These are phyloP conservation scores for Crassisporium funariophilum DNA, from an alignment of 768 basidiomycete species.

Conservation along the genomic window DNA sequence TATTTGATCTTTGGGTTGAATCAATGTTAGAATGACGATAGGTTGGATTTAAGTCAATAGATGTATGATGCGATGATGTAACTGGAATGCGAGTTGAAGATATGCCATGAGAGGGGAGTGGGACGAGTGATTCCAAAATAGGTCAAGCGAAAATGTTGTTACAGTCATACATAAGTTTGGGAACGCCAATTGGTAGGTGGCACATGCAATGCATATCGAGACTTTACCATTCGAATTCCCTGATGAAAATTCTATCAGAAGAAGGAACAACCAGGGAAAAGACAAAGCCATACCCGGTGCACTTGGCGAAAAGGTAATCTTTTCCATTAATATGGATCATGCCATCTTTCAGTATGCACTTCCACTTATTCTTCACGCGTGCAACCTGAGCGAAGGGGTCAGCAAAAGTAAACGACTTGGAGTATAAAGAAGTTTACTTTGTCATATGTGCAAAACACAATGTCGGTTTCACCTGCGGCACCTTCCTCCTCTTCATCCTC, in stretches of 20 bases:
- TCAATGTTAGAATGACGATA: constrained; percentile 4
- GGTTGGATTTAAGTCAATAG: constrained; percentile 2
- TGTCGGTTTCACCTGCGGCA: constrained; percentile 76
- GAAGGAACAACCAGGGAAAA: neutral
- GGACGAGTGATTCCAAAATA: neutral
- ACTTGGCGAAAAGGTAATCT: constrained; percentile 97
- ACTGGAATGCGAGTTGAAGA: neutral
- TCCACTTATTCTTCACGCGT: constrained; percentile 99
- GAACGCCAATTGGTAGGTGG: neutral
- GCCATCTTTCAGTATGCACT: constrained; percentile 95
- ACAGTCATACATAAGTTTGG: constrained; percentile 4
- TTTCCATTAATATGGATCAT: constrained; percentile 97
- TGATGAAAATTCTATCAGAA: constrained; percentile 15
- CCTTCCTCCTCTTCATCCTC: constrained; percentile 85
- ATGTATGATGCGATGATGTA: constrained; percentile 6
- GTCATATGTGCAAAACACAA: constrained; percentile 98
- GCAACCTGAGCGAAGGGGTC: constrained; percentile 77
- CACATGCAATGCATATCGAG: neutral
- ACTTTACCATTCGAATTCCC: constrained; percentile 46
- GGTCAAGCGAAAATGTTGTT: constrained; percentile 7
- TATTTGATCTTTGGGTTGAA: neutral
- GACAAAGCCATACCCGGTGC: constrained; percentile 74
- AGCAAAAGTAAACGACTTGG: constrained; percentile 5
- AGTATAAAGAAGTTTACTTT: constrained; percentile 60
- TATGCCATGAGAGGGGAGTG: constrained; percentile 3